Base-by-base conservation (phyloP, 2,329 filamentous ascomycete genomes). In the Botrytis pseudocinerea region DNA sequence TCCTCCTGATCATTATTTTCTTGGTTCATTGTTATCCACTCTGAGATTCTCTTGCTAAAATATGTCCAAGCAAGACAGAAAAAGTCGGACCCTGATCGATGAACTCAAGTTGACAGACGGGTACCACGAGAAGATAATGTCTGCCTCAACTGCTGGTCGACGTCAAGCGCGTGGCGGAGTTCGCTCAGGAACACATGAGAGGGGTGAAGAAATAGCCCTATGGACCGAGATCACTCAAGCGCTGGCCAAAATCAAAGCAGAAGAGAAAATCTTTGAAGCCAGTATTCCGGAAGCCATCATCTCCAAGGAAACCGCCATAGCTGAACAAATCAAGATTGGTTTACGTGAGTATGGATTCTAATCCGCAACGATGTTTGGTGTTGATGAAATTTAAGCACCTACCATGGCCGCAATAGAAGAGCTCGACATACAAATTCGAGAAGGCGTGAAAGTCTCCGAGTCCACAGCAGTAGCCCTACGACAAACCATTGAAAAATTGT, bases 391-490 rank as follows among this genome's bases (percentile, higher is more conserved):
- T 42, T 16, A 69, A 79, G 79, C 76, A 48, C 74, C 75, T 18
- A 72, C 78, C 20, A 62, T 79, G 7, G 69, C 73, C 57, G 79
- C 80, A 35, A 64, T 78, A 14, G 76, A 78, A 61, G 68, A 73
- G 20, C 70, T 81, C 10, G 74, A 64, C 32, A 72, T 61, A 48
- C 68, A 60, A 32, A 72, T 72, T 59, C 77, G 80, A n/a, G 77
- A 81, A 59, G 73, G 78, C 28, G 77, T 81, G 18, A 77, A 76
- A 44, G 75, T 80, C 25, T 76, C 78, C 2, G 80, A 82, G 40
- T 73, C 78, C 5, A 72, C 77, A 35, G 76, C 77, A 22, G 73
- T 73, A n/a, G 73, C 44, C 62, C 60, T 66, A 61, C 63, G 75
- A 72, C 60, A 32, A 5, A 57, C 46, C 1, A 35, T 40, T 7